Percentiles rank a stretch among this genome's conserved stretches.
Conservation (phyloP, 257 asterid genomes). For the Solanum pennellii region DNA sequence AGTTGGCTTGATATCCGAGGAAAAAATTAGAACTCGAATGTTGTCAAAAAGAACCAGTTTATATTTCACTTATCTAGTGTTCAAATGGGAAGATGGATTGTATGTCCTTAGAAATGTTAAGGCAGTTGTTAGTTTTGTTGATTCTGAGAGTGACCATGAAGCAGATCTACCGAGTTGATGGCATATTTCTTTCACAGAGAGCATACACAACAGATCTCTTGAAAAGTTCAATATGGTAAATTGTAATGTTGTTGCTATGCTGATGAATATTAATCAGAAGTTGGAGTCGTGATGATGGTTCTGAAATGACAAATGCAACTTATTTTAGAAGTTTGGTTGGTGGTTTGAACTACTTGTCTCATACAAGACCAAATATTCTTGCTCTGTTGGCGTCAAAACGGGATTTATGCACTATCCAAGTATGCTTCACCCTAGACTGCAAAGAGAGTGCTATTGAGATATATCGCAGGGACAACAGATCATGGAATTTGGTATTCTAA, state of each 20-base stretch:
- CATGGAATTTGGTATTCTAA: background rate
- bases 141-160: background rate
- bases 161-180: background rate
- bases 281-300: background rate
- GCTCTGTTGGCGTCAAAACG: background rate
- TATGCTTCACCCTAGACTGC: background rate
- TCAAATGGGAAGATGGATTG: background rate
- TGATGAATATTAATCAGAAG: background rate
- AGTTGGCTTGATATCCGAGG: no score
- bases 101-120: conserved; percentile 2
- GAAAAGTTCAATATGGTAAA: background rate
- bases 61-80: no score
- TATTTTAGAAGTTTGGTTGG: background rate
- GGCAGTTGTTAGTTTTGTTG: conserved; percentile 1
- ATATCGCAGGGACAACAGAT: background rate
- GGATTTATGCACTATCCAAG: background rate
- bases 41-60: no score
- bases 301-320: background rate
- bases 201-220: background rate
- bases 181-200: background rate
- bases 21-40: no score
- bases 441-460: background rate
- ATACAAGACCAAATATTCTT: background rate
- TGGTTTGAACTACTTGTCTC: background rate
- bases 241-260: background rate